Base-by-base conservation (phyloP, 202 grass and related monocot genomes). In the Cymbopogon flexuosus region DNA sequence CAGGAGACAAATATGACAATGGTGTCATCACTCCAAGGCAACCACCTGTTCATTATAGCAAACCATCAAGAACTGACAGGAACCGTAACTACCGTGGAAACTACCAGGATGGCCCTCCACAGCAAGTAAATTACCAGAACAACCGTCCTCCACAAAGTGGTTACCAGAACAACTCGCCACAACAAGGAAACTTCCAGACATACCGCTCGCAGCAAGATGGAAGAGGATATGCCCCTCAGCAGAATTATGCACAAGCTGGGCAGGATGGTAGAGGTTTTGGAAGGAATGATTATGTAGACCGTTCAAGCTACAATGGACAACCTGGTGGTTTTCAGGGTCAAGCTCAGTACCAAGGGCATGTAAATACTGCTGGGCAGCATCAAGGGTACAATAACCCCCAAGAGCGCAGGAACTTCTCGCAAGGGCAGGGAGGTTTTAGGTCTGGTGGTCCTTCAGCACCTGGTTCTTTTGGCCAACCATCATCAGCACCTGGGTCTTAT, bases 1-100 rank as follows among this genome's bases (percentile, higher is more conserved):
- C 72, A 97, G 95, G 95, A 52, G 95, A 97, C 85, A 94, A 97
- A 81, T 97, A 93, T 84, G 95, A 97, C 0, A 89, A 94, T 66
- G 92, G 95, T 19, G 72, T 89, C 8, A 97, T 97, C 63, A 94
- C 95, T 51, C 82, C 84, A 70, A 97, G 95, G 47, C 76, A 84
- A 37, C 91, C 94, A 54, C 95, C 95, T 61, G 73, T 91, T 79
- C 92, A 94, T 61, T 97, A 89, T 65, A 84, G 86, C 24, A 89
- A 83, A 73, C 88, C 85, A 36, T 84, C 76, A 47, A 88, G 88
- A 76, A 91, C 72, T 71, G 85, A 89, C 5, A 83, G 72, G 49
- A 76, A 84, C n/a, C 82, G 86, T 84, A 87, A 84, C 65, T 88
- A 72, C 57, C 77, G 75, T 61, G 88, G 79, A 31, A 92, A 84